These are phyloP conservation scores for Trichocomaceae sp. DNA, from an alignment of 2,329 filamentous ascomycete species.

Conservation along the genomic window DNA sequence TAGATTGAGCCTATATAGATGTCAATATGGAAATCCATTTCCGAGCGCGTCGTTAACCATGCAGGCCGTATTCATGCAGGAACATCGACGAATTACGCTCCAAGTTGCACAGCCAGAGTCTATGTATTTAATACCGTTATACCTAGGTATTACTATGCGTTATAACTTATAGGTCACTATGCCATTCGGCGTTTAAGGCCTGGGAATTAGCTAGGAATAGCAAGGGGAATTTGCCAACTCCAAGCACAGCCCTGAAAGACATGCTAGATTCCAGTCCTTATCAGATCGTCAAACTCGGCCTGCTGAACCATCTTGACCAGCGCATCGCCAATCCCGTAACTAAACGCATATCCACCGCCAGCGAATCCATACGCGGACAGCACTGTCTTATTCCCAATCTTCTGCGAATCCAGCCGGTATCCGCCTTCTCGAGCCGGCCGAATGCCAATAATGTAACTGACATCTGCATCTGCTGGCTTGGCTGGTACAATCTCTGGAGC, in stretches of 20 bases:
- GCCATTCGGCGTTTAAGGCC: neutral
- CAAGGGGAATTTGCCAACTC: too few species aligned
- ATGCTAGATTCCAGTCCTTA: conserved; percentile 11
- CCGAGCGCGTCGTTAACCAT: too few species aligned
- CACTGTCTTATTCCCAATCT: conserved; percentile 20
- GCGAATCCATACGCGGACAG: conserved; percentile 35
- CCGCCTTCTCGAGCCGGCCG: conserved; percentile 30
- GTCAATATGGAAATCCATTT: too few species aligned
- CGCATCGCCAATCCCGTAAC: conserved; percentile 31
- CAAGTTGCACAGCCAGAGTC: neutral
- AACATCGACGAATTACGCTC: too few species aligned
- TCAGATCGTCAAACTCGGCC: conserved; percentile 26
- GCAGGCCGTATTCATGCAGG: too few species aligned
- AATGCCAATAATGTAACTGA: conserved; percentile 33
- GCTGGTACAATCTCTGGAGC: conserved; percentile 31
- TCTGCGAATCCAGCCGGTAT: conserved; percentile 29
- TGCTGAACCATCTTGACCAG: conserved; percentile 30
- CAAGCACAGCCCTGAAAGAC: neutral
- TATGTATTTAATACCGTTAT: neutral
- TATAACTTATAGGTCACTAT: too few species aligned
- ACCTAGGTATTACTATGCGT: too few species aligned
- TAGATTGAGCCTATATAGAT: too few species aligned
- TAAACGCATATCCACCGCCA: conserved; percentile 34
- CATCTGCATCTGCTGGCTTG: conserved; percentile 21
- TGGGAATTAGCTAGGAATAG: neutral